Conservation (phyloP, 2,329 filamentous ascomycete species). For the Exophiala aquamarina region DNA sequence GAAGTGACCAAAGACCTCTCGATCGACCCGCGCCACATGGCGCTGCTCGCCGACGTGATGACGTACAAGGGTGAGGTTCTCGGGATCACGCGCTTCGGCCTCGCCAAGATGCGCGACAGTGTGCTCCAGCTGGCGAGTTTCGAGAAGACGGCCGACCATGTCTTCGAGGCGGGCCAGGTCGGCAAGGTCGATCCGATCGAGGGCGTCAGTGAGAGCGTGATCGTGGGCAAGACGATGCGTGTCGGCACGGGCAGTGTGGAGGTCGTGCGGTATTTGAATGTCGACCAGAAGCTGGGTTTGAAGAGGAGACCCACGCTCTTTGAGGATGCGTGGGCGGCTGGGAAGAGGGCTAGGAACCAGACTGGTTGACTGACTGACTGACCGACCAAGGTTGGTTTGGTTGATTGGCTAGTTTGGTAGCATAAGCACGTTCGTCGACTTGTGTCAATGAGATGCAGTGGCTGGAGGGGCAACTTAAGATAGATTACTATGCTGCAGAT, state of each 20-base stretch:
- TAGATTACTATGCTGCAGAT: too few relatives aligned
- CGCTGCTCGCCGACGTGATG: constrained; percentile 96
- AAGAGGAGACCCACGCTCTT: constrained; percentile 60
- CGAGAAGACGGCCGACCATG: constrained; percentile 95
- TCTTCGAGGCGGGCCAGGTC: constrained; percentile 89
- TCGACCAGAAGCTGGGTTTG: constrained; percentile 60
- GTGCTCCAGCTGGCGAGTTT: constrained; percentile 94
- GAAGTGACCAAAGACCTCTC: constrained; percentile 90
- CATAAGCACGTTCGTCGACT: too few relatives aligned
- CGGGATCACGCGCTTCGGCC: constrained; percentile 92
- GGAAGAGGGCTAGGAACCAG: too few relatives aligned
- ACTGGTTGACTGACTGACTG: too few relatives aligned
- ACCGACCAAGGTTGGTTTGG: too few relatives aligned
- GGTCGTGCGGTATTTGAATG: constrained; percentile 74
- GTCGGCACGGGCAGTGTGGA: constrained; percentile 92
- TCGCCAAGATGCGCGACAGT: constrained; percentile 93
- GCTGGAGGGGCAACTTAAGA: too few relatives aligned
- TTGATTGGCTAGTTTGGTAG: too few relatives aligned
- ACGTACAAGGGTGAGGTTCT: constrained; percentile 97
- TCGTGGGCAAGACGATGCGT: constrained; percentile 93
- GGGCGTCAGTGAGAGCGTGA: constrained; percentile 94
- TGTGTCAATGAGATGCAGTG: too few relatives aligned
- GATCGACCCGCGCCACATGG: constrained; percentile 97
- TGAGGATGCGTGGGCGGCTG: constrained; percentile 56
- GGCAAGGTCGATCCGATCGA: constrained; percentile 93